phyloP scores from a whole-genome alignment of 129 eudicot genomes.

The Helianthus tuberosus region DNA sequence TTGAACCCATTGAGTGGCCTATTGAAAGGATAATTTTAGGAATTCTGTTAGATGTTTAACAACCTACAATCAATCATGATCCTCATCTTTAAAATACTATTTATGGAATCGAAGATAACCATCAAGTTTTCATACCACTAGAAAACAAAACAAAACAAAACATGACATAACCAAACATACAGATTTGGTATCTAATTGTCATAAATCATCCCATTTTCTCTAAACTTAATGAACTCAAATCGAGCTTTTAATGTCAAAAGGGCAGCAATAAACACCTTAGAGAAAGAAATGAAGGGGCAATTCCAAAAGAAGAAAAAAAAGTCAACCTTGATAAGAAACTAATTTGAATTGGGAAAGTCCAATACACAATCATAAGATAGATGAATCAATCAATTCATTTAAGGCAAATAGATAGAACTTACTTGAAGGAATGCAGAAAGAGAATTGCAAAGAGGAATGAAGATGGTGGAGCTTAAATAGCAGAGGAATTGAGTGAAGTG shows the following conservation, averaged over 20 bases:
- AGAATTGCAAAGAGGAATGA: conserved; percentile 24
- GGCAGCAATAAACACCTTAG: background rate
- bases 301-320: background rate
- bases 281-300: background rate
- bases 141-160: background rate
- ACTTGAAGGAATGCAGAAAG: conserved; percentile 25
- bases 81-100: conserved; percentile 10
- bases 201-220: background rate
- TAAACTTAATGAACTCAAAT: background rate
- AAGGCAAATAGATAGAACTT: background rate
- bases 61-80: conserved; percentile 28
- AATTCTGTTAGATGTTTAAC: conserved; percentile 26
- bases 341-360: conserved; percentile 15
- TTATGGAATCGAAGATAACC: conserved; percentile 16
- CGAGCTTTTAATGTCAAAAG: background rate
- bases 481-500: background rate
- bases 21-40: conserved; percentile 1
- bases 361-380: conserved; percentile 1
- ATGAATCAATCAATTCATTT: conserved; percentile 4
- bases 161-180: background rate
- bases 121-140: background rate
- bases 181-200: conserved; percentile 7
- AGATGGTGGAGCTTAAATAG: conserved; percentile 27
- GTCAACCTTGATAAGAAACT: background rate
- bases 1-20: conserved; percentile 55